These are phyloP conservation scores for Zygnema cylindricum DNA, from an alignment of 139 green algal species.

Conservation along the genomic window DNA sequence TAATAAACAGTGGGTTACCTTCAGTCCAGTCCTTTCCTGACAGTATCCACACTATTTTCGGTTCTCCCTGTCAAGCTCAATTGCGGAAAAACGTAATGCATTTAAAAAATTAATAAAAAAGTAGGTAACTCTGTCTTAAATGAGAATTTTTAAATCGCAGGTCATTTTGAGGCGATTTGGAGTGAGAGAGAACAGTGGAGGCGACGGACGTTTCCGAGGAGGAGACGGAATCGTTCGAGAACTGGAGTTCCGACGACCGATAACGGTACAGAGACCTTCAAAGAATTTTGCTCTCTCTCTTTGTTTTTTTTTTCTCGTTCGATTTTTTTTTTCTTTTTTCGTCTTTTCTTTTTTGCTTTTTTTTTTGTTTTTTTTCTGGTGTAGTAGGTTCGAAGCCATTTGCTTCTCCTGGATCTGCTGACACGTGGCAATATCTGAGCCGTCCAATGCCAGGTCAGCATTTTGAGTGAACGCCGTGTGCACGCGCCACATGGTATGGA, in stretches of 20 bases:
- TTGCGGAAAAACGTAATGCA: neutral
- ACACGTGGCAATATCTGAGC: no score
- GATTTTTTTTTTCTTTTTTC: neutral
- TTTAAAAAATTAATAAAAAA: neutral
- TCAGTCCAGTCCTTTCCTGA: no score
- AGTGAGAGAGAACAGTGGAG: slow-evolving; percentile 82
- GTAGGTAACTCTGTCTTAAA: neutral
- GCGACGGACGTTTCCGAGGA: slow-evolving; percentile 76
- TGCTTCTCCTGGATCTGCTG: no score
- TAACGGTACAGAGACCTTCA: slow-evolving; percentile 68
- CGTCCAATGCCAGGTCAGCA: slow-evolving; percentile 74
- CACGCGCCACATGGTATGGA: slow-evolving; percentile 80
- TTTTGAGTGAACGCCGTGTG: slow-evolving; percentile 86
- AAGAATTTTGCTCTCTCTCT: no score
- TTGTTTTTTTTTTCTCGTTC: neutral
- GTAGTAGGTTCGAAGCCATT: no score
- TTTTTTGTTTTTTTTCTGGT: neutral
- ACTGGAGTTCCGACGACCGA: slow-evolving; percentile 85
- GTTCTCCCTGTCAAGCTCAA: neutral
- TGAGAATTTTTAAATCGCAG: slow-evolving; percentile 14
- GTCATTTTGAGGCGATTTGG: slow-evolving; percentile 87
- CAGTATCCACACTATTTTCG: no score
- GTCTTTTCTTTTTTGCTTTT: neutral
- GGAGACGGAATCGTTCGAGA: slow-evolving; percentile 90
- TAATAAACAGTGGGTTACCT: no score